Conservation (phyloP, 2,329 filamentous ascomycete genomes). For the Anthostomella pinea region DNA sequence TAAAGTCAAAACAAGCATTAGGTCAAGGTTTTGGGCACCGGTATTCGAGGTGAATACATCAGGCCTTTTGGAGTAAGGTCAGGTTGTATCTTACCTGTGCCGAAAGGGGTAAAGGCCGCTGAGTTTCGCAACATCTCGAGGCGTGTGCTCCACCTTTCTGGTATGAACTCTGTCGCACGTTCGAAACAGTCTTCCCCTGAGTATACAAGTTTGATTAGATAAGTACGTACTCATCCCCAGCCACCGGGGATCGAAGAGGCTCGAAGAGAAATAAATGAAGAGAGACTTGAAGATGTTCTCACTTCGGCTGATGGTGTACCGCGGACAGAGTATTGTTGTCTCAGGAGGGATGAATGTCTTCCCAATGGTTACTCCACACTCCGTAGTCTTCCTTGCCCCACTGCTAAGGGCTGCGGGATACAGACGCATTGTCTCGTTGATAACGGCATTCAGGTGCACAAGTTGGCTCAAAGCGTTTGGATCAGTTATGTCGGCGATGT, state of each 20-base stretch:
- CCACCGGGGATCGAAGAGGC: background rate
- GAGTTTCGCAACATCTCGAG: conserved; percentile 31
- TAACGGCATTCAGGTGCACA: background rate
- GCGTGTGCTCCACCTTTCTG: conserved; percentile 35
- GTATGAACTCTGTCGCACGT: conserved; percentile 31
- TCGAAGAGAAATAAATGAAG: too few relatives aligned
- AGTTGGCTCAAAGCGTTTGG: background rate
- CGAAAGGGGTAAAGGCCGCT: conserved; percentile 32
- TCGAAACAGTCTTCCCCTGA: conserved; percentile 28
- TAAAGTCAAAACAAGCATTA: too few relatives aligned
- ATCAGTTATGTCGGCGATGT: background rate
- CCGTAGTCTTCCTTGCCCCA: too few relatives aligned
- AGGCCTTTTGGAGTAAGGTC: too few relatives aligned
- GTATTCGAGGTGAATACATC: too few relatives aligned
- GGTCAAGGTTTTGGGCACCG: too few relatives aligned
- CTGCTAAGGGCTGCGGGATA: background rate
- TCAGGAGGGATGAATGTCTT: too few relatives aligned
- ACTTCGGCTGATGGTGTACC: too few relatives aligned
- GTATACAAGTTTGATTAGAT: background rate
- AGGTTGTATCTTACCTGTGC: conserved; percentile 26
- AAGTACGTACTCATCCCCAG: too few relatives aligned
- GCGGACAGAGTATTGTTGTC: too few relatives aligned
- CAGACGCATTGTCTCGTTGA: background rate
- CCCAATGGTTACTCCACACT: too few relatives aligned
- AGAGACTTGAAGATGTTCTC: too few relatives aligned